A percentile compares a stretch with the other conserved stretches of the same genome.
phyloP scores from a whole-genome alignment of 176 grass and related monocot genomes.

The Bonia amplexicaulis region DNA sequence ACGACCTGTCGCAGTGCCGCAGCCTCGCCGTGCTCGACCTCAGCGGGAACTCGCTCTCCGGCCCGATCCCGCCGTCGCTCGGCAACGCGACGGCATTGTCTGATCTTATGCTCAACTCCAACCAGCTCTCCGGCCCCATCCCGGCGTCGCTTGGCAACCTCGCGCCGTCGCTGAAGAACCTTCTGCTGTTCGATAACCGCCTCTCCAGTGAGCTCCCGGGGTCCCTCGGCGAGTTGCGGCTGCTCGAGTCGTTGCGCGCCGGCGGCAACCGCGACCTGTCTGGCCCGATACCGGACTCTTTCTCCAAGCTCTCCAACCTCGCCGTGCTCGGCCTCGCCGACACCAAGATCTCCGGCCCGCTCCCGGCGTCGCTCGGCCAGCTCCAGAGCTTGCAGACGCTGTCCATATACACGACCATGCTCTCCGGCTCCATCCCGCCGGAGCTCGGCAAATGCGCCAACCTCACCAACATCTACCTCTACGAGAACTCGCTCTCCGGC shows the following conservation, averaged over 20 bases:
- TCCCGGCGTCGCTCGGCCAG: conserved; percentile 59
- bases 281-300: conserved; percentile 52
- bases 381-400: conserved; percentile 67
- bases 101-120: conserved; percentile 55
- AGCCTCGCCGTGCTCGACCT: conserved; percentile 63
- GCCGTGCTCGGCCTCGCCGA: conserved; percentile 78
- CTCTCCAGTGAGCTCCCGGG: conserved; percentile 65
- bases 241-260: conserved; percentile 62
- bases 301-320: conserved; percentile 56
- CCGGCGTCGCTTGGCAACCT: conserved; percentile 38
- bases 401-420: conserved; percentile 73
- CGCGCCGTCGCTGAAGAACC: conserved; percentile 29
- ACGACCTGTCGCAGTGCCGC: conserved; percentile 53
- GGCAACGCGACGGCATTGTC: conserved; percentile 43
- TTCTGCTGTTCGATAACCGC: conserved; percentile 72
- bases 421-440: conserved; percentile 70
- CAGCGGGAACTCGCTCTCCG: conserved; percentile 67
- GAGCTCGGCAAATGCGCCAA: conserved; percentile 71
- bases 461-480: conserved; percentile 81
- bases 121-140: conserved; percentile 59
- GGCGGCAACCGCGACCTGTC: conserved; percentile 78
- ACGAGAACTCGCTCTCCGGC: conserved; percentile 84
- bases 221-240: conserved; percentile 52
- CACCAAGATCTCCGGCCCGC: conserved; percentile 74
- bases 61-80: conserved; percentile 51